Evolutionary conservation across 2,329 filamentous ascomycete genomes (phyloP), one percentile per base, ranked within the genome.

Genomic region (Colletotrichum melonis): DNA sequence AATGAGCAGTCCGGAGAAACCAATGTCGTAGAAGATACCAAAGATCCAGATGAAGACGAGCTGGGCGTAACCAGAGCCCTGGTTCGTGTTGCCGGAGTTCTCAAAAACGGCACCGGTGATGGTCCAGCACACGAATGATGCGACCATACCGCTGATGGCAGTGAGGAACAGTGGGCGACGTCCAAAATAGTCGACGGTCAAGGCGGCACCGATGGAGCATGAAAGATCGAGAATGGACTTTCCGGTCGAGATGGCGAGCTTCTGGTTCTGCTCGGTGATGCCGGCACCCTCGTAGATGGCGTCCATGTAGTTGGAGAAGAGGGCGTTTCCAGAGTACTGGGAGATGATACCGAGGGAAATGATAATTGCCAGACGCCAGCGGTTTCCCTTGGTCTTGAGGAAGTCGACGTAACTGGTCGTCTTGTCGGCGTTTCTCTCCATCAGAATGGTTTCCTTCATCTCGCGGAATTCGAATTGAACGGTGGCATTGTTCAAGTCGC

Each of bases 241-340:
- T 75, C 91, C 88, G 70, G 88, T 89, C 22, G 84, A 84, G 63
- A 86, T 85, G 73, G 83, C 88, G 28, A 90, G 86, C 81, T 90
- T 90, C 80, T 87, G 85, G 78, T 87, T 86, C 78, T 89, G 84
- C 58, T 86, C 82, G 1, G 77, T 88, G 78, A 93, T 92, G 57
- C 91, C 91, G 63, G 90, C 90, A 62, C 87, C 88, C 54, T 86
- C 82, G 81, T 92, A 92, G 75, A 93, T 87, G 69, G 87, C 84
- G 72, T 90, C 88, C 77, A 91, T 90, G 80, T 93, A 93, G 82
- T 93, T 92, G 75, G 87, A 90, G 78, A 93, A 90, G 1, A 93
- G 82, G 22, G 89, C 91, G 78, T 93, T 93, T 57, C 92, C 91
- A 65, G 88, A 90, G 82, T 92, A 93, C 81, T 93, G 91, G 2